These are phyloP conservation scores for Talaromyces verruculosus DNA, from an alignment of 2,329 filamentous ascomycete genomes.

Conservation along the genomic window DNA sequence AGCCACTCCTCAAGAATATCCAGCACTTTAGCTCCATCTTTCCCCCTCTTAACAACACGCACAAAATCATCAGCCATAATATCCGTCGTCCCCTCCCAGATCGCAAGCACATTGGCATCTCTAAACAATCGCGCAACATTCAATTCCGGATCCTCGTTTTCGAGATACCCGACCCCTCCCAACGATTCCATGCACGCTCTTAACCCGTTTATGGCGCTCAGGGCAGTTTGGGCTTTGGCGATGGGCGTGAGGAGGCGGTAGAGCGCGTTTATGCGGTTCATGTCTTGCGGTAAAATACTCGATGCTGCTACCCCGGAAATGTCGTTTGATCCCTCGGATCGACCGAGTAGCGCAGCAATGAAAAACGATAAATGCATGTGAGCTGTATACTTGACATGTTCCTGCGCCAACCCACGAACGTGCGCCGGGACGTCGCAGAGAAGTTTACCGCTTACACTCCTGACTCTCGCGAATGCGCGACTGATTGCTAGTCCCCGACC, in stretches of 20 bases:
- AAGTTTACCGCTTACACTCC: slow-evolving; percentile 38
- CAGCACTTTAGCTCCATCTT: slow-evolving; percentile 20
- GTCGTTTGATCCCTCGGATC: slow-evolving; percentile 30
- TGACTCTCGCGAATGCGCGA: slow-evolving; percentile 43
- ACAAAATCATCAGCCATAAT: slow-evolving; percentile 59
- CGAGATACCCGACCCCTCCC: slow-evolving; percentile 35
- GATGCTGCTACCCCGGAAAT: slow-evolving; percentile 20
- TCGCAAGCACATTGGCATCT: slow-evolving; percentile 56
- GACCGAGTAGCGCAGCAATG: slow-evolving; percentile 36
- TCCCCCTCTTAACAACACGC: slow-evolving; percentile 26
- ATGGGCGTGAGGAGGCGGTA: slow-evolving; percentile 37
- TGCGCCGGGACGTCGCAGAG: slow-evolving; percentile 45
- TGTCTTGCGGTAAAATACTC: slow-evolving; percentile 26
- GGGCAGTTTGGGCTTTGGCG: slow-evolving; percentile 33
- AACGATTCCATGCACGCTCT: slow-evolving; percentile 35
- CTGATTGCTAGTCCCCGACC: slow-evolving; percentile 43
- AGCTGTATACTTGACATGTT: slow-evolving; percentile 42
- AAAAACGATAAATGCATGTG: slow-evolving; percentile 42
- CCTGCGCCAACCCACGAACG: slow-evolving; percentile 39
- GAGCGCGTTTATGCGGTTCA: slow-evolving; percentile 26
- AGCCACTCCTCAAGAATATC: slow-evolving; percentile 41
- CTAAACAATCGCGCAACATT: slow-evolving; percentile 66
- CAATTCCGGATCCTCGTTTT: slow-evolving; percentile 54
- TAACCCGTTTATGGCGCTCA: slow-evolving; percentile 27
- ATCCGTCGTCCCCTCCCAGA: slow-evolving; percentile 69